Conservation (phyloP, 306 rosid genomes). For the Quercus glauca region DNA sequence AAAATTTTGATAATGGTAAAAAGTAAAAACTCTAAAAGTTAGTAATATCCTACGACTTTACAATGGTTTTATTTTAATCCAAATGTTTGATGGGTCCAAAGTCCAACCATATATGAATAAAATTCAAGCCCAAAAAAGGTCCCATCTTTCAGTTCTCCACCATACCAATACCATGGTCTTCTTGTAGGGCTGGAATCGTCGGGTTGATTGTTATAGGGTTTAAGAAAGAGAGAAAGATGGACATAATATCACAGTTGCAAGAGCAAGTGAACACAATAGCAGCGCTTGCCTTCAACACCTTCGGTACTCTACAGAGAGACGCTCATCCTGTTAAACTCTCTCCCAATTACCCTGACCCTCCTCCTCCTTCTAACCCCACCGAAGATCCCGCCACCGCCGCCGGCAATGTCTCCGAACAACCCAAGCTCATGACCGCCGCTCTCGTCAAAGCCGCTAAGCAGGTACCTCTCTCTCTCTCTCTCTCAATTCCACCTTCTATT, state of each 20-base stretch:
- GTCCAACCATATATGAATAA: too few relatives aligned
- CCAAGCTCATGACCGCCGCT: constrained; percentile 69
- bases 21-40: too few relatives aligned
- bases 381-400: constrained; percentile 39
- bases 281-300: constrained; percentile 65
- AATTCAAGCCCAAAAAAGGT: too few relatives aligned
- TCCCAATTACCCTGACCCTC: constrained; percentile 80
- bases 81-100: too few relatives aligned
- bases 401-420: constrained; percentile 54
- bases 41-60: too few relatives aligned
- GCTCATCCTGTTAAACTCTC: constrained; percentile 82
- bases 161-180: too few relatives aligned
- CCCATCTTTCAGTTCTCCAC: too few relatives aligned
- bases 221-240: constrained; percentile 35
- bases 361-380: constrained; percentile 39
- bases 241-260: constrained; percentile 86
- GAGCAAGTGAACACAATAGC: constrained; percentile 75
- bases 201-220: too few relatives aligned
- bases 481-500: too few relatives aligned
- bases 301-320: constrained; percentile 86
- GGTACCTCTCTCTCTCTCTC: constrained; percentile 26
- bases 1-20: too few relatives aligned
- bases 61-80: too few relatives aligned
- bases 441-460: constrained; percentile 89
- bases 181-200: too few relatives aligned